Base-by-base conservation (phyloP, 2,329 filamentous ascomycete species). In the Aphanocladium album region DNA sequence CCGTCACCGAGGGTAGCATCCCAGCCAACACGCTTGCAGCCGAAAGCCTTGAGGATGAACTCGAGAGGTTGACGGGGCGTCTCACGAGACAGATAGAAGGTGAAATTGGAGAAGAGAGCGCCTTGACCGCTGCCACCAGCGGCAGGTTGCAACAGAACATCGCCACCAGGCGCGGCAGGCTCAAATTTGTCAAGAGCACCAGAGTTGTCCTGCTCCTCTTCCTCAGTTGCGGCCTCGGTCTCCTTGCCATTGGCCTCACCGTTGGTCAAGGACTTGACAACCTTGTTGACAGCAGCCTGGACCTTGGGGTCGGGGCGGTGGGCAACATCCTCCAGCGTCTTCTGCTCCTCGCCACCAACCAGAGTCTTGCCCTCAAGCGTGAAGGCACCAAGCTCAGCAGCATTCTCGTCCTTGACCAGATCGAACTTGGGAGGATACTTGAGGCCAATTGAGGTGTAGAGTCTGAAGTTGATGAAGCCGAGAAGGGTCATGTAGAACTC, bases 401-500 rank as follows among this genome's bases (percentile, higher is more conserved):
- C 92, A 69, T 89, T 85, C 72, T 96, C 92, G 71, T 98, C 95
- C 77, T 90, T 93, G 71, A 81, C 82, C 67, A 85, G 80, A 72
- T 97, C 91, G 69, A 98, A 98, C 75, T 92, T 96, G 63, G 95
- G 95, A 19, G 95, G 95, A 72, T 99, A 99, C 61, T 97, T 91
- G 64, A 99, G 79, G 9, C 95, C 95, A 64, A 96, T 81, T 0
- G 90, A 88, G 1, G 92, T 96, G 79, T 97, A 99, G 51, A 99
- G 82, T 65, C 91, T 83, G 81, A 92, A 99, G 81, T 99, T 97
- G 77, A 98, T 87, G 70, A 99, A 99, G 63, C 93, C 90, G 21
- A 99, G 81, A 16, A 99, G 83, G 5, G 93, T 98, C 70, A 96
- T 96, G 80, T 99, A 99, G 75, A 99, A 99, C 74, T 99, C 93